A percentile compares a stretch with the other conserved stretches of the same genome.
Evolutionary conservation across 2,329 filamentous ascomycete species (phyloP).

Genomic region (Cladosporium velox): DNA sequence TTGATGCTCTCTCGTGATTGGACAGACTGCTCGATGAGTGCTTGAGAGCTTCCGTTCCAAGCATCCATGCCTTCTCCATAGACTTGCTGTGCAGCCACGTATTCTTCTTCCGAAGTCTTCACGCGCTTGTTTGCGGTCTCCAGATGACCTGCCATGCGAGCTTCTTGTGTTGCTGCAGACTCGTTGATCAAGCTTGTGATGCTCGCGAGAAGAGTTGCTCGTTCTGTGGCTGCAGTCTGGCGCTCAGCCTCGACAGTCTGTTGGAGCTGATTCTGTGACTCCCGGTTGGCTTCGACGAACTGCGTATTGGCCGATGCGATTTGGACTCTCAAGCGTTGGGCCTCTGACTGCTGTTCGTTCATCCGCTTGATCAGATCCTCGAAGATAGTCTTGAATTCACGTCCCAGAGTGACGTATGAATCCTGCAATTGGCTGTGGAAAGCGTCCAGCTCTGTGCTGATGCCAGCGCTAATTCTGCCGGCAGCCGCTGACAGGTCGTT

Average conservation of each 20-base stretch:
- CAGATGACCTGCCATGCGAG: slow-evolving; percentile 68
- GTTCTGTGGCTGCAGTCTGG: slow-evolving; percentile 69
- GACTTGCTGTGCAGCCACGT: slow-evolving; percentile 56
- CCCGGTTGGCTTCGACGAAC: slow-evolving; percentile 67
- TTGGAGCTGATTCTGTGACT: slow-evolving; percentile 66
- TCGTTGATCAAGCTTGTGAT: slow-evolving; percentile 75
- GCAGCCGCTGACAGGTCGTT: slow-evolving; percentile 80
- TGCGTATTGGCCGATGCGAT: slow-evolving; percentile 69
- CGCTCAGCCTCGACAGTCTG: slow-evolving; percentile 75
- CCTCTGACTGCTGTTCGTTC: slow-evolving; percentile 73
- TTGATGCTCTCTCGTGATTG: slow-evolving; percentile 77
- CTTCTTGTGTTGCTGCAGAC: slow-evolving; percentile 72
- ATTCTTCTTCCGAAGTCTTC: slow-evolving; percentile 55
- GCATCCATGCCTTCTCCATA: slow-evolving; percentile 72
- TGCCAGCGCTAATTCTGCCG: slow-evolving; percentile 84
- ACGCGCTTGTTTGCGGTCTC: slow-evolving; percentile 60
- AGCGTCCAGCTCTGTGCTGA: slow-evolving; percentile 78
- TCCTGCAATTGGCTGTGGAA: slow-evolving; percentile 83
- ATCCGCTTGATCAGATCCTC: slow-evolving; percentile 77
- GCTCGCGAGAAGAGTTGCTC: slow-evolving; percentile 71
- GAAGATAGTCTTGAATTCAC: slow-evolving; percentile 83
- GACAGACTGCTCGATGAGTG: slow-evolving; percentile 69
- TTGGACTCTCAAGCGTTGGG: slow-evolving; percentile 70
- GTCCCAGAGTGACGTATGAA: slow-evolving; percentile 80
- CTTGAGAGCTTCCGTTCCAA: slow-evolving; percentile 70